phyloP scores from a whole-genome alignment of 1,284 basidiomycete genomes.

The Cystobasidium sp. region DNA sequence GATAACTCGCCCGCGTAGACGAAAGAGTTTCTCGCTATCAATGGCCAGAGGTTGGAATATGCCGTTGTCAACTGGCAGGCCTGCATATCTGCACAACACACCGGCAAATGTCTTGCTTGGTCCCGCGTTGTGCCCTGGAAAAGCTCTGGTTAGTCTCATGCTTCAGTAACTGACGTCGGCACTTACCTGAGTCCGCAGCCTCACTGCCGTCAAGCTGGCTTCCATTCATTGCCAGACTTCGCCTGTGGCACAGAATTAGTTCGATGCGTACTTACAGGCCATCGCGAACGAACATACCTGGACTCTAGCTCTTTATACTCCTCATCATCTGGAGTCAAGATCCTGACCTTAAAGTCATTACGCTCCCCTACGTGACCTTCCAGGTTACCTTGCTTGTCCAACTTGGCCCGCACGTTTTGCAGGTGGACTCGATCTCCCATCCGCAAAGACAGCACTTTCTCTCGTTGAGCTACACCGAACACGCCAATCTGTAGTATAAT shows the following conservation, averaged over 20 bases:
- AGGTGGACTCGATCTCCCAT: constrained; percentile 26
- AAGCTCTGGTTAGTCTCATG: background rate
- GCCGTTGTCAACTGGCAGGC: background rate
- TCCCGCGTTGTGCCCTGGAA: background rate
- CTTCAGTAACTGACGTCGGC: background rate
- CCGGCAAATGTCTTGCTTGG: constrained; percentile 13
- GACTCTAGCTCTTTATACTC: background rate
- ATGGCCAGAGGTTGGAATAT: background rate
- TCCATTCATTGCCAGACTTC: background rate
- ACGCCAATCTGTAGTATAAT: constrained; percentile 18
- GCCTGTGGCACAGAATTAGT: background rate
- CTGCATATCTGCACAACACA: constrained; percentile 13
- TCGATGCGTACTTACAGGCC: background rate
- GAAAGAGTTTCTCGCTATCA: constrained; percentile 13
- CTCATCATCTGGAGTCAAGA: constrained; percentile 1
- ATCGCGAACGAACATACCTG: constrained; percentile 9
- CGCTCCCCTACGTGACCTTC: constrained; percentile 36
- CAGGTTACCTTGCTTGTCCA: constrained; percentile 16
- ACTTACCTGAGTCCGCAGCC: background rate
- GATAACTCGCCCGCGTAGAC: constrained; percentile 15
- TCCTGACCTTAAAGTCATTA: constrained; percentile 9
- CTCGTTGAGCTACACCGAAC: background rate
- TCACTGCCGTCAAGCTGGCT: background rate
- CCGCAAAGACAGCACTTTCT: background rate
- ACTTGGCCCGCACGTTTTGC: constrained; percentile 13